Percentiles rank a stretch among this genome's conserved stretches.
Conservation (phyloP, 306 rosid species). For the Cucurbita pepo region DNA sequence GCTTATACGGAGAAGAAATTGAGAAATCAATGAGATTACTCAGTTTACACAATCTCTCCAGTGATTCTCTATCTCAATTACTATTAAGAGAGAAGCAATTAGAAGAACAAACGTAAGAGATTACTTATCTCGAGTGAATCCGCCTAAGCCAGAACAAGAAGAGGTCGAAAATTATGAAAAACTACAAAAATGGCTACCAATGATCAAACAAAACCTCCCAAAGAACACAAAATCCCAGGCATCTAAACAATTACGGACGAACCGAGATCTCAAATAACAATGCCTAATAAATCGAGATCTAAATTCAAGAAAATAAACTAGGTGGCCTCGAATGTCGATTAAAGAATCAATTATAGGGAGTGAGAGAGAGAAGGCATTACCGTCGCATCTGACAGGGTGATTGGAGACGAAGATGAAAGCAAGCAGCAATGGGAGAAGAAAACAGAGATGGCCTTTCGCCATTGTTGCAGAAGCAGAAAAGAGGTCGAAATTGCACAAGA, state of each 20-base stretch:
- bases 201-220: background rate
- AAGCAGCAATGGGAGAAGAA: conserved; percentile 2
- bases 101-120: background rate
- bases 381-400: conserved; percentile 1
- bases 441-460: background rate
- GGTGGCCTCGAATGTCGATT: background rate
- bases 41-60: background rate
- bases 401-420: background rate
- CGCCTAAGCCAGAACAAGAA: background rate
- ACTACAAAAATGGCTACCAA: background rate
- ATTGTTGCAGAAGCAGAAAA: background rate
- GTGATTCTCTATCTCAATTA: too few relatives aligned
- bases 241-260: background rate
- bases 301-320: background rate
- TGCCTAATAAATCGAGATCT: background rate
- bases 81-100: background rate
- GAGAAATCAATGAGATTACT: background rate
- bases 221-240: background rate
- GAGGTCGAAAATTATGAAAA: background rate
- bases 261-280: background rate
- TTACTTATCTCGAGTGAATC: background rate
- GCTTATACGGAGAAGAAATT: background rate
- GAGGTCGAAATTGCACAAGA: background rate
- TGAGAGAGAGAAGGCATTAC: background rate
- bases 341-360: background rate